Percentiles rank a stretch among this genome's conserved stretches.
phyloP scores from a whole-genome alignment of 176 grass and related monocot species.

The Musa acuminata region DNA sequence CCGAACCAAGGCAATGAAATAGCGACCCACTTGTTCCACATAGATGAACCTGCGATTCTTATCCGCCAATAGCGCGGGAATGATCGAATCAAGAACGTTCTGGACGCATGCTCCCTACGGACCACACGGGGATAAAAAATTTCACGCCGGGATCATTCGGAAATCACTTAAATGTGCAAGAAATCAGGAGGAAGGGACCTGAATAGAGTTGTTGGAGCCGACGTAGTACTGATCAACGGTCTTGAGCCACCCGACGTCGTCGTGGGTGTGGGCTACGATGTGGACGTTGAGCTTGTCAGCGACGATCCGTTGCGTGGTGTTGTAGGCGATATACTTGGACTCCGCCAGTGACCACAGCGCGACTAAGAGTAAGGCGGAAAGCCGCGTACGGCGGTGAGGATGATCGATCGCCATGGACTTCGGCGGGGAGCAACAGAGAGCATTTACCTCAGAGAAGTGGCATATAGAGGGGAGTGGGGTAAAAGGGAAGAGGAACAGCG shows the following conservation, averaged over 20 bases:
- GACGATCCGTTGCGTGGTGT: conserved; percentile 64
- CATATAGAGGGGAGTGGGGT: background rate
- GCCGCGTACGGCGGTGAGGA: background rate
- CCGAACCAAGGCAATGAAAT: background rate
- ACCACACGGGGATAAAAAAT: conserved; percentile 3
- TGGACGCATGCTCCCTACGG: conserved; percentile 62
- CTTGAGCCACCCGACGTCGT: conserved; percentile 83
- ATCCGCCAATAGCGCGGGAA: conserved; percentile 66
- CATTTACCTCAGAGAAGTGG: background rate
- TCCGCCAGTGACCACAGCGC: conserved; percentile 13
- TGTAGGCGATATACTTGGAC: conserved; percentile 65
- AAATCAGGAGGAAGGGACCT: conserved; percentile 23
- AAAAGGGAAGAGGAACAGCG: background rate
- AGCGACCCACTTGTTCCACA: conserved; percentile 54
- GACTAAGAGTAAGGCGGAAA: background rate
- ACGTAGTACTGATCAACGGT: conserved; percentile 77
- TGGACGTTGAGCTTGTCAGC: conserved; percentile 64
- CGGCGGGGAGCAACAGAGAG: background rate
- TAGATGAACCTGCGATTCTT: conserved; percentile 90
- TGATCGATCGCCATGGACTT: conserved; percentile 2
- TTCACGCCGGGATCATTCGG: background rate
- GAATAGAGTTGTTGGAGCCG: conserved; percentile 76
- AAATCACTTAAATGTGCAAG: conserved; percentile 1
- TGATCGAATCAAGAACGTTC: conserved; percentile 79
- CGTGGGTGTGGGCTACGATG: conserved; percentile 65